Evolutionary conservation across 768 basidiomycete species (phyloP).

Genomic region (Auricularia sp.): DNA sequence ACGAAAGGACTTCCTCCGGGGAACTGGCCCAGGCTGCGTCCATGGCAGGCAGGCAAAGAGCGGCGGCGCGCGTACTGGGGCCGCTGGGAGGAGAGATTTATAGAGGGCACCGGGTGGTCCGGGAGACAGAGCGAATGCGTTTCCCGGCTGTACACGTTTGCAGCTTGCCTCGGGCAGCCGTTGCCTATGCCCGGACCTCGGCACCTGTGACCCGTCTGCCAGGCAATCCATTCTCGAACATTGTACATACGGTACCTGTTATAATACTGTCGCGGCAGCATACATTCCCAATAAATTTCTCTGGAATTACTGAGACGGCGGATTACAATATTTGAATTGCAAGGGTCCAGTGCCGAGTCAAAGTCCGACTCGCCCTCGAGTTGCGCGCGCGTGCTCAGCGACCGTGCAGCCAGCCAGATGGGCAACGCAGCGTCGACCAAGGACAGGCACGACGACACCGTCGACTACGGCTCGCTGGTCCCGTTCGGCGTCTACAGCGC

Average conservation of each 20-base stretch:
- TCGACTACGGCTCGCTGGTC: conserved; percentile 71
- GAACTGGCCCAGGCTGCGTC: conserved; percentile 73
- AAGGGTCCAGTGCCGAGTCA: not conserved
- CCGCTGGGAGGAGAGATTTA: not conserved
- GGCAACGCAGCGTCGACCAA: conserved; percentile 76
- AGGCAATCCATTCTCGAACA: too few species aligned
- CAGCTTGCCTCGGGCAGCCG: not conserved
- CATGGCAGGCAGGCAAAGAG: conserved; percentile 29
- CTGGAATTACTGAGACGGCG: too few species aligned
- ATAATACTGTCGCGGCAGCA: too few species aligned
- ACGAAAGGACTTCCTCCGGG: conserved; percentile 56
- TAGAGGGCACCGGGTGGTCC: conserved; percentile 2
- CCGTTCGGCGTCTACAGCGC: conserved; percentile 86
- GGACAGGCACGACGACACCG: conserved; percentile 64
- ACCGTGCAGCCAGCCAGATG: conserved; percentile 33
- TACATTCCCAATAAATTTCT: too few species aligned
- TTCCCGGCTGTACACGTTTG: not conserved
- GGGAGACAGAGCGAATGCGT: not conserved
- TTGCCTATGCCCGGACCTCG: not conserved
- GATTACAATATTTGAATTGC: too few species aligned
- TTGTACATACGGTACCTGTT: too few species aligned
- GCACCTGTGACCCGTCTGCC: too few species aligned
- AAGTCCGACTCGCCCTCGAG: not conserved
- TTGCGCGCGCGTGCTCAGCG: not conserved
- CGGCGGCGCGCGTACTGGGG: conserved; percentile 6